These are phyloP conservation scores for Alternaria brassicicola DNA, from an alignment of 2,329 filamentous ascomycete species.

Conservation along the genomic window DNA sequence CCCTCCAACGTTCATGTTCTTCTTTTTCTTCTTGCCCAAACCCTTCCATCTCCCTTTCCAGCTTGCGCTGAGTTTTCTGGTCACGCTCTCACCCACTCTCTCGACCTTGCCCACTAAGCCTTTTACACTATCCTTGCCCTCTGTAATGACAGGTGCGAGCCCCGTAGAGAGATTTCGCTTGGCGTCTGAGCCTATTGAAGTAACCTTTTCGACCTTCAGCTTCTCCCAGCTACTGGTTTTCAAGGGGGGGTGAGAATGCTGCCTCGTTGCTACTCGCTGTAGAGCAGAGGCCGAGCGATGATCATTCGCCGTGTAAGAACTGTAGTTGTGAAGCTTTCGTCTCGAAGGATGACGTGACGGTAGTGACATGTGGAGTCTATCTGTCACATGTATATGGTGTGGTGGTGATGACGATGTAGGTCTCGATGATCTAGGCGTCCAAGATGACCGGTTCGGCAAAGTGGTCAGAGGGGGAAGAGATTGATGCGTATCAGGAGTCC, in stretches of 20 bases:
- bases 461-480: background rate
- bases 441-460: background rate
- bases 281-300: background rate
- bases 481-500: background rate
- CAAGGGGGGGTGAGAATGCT: background rate
- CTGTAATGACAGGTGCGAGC: background rate
- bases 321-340: background rate
- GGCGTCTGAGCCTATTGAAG: background rate
- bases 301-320: background rate
- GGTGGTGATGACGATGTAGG: background rate
- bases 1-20: background rate
- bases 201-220: background rate
- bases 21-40: background rate
- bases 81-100: background rate
- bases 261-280: background rate
- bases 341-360: background rate
- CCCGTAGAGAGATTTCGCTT: background rate
- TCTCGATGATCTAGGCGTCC: background rate
- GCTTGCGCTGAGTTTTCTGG: background rate
- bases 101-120: background rate
- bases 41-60: background rate
- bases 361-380: background rate
- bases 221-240: background rate
- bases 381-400: background rate
- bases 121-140: background rate